These are phyloP conservation scores for Beta lomatogona DNA, from an alignment of 179 eudicot genomes.

Conservation along the genomic window DNA sequence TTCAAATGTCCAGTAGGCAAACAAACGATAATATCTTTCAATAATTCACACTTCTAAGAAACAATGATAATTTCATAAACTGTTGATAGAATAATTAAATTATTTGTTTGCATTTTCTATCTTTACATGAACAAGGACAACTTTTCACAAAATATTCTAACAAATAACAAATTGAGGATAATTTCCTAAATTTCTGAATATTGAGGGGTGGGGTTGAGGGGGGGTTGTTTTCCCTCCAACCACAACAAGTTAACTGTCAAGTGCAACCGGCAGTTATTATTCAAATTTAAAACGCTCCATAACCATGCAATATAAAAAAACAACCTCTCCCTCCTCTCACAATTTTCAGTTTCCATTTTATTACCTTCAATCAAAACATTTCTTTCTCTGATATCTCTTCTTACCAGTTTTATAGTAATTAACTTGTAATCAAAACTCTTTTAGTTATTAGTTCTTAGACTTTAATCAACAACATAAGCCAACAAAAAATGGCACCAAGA, in stretches of 20 bases:
- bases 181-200: no score
- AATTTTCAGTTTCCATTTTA: slow-evolving; percentile 22
- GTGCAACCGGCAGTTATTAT: slow-evolving; percentile 38
- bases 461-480: not conserved
- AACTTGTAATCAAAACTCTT: not conserved
- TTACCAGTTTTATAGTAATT: not conserved
- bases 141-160: no score
- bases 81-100: no score
- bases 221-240: slow-evolving; percentile 13
- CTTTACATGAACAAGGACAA: not conserved
- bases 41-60: no score
- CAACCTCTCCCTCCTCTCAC: not conserved
- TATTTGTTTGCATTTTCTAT: no score
- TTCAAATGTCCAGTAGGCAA: no score
- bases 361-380: not conserved
- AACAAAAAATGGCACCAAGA: slow-evolving; percentile 40
- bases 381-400: not conserved
- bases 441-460: not conserved
- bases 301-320: slow-evolving; percentile 24
- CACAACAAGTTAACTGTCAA: slow-evolving; percentile 26
- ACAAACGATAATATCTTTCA: no score
- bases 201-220: no score
- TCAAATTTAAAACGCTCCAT: slow-evolving; percentile 27
- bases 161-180: no score
- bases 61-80: no score